These are phyloP conservation scores for Austroboletus sp. DNA, from an alignment of 1,284 basidiomycete genomes.

Conservation along the genomic window DNA sequence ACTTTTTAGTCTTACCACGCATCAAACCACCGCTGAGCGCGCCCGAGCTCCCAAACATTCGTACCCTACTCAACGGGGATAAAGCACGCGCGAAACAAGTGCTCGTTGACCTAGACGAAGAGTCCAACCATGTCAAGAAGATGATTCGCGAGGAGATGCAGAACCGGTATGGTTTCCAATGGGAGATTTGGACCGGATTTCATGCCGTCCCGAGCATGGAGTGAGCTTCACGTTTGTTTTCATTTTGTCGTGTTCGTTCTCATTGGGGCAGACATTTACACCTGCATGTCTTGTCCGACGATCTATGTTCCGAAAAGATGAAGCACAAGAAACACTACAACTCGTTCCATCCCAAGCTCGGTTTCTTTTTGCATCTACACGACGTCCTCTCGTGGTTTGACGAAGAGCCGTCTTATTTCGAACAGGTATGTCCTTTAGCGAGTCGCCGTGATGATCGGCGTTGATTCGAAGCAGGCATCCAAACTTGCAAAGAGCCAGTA, in stretches of 20 bases:
- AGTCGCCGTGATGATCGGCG: no score
- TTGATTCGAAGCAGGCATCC: no score
- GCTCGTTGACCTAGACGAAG: slow-evolving; percentile 50
- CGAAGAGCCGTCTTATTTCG: slow-evolving; percentile 47
- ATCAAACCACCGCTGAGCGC: slow-evolving; percentile 32
- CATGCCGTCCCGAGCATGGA: slow-evolving; percentile 77
- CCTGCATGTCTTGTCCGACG: slow-evolving; percentile 80
- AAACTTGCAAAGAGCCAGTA: slow-evolving; percentile 47
- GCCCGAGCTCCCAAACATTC: slow-evolving; percentile 50
- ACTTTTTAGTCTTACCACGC: slow-evolving; percentile 75
- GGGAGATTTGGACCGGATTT: slow-evolving; percentile 80
- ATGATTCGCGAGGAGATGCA: slow-evolving; percentile 80
- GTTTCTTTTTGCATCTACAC: slow-evolving; percentile 79
- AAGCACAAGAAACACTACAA: slow-evolving; percentile 95
- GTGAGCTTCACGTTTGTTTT: slow-evolving; percentile 36
- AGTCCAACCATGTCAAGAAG: slow-evolving; percentile 48
- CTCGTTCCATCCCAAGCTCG: slow-evolving; percentile 81
- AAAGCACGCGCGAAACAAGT: slow-evolving; percentile 49
- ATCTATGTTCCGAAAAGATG: slow-evolving; percentile 67
- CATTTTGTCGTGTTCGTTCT: neutral
- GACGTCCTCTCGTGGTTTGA: slow-evolving; percentile 75
- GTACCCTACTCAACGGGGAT: slow-evolving; percentile 53
- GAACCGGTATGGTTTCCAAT: slow-evolving; percentile 68
- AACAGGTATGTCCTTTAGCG: slow-evolving; percentile 44
- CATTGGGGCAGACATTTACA: slow-evolving; percentile 64